A percentile compares a stretch with the other conserved stretches of the same genome.
Conservation (phyloP, 2,329 filamentous ascomycete species). For the Trichocomaceae sp. region DNA sequence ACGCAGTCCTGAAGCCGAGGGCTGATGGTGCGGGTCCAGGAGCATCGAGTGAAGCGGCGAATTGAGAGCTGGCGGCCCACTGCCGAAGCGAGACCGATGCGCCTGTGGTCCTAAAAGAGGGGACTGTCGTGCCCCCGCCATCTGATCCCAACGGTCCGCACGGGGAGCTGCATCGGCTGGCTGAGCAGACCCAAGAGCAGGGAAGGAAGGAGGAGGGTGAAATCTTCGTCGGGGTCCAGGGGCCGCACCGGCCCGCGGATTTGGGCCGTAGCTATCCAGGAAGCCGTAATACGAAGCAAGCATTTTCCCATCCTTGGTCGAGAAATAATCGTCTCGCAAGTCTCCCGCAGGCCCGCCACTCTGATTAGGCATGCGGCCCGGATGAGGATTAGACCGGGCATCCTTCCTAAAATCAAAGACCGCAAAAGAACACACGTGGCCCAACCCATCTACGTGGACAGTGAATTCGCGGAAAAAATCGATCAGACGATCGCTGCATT, state of each 20-base stretch:
- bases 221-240: slow-evolving; percentile 48
- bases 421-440: slow-evolving; percentile 94
- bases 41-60: slow-evolving; percentile 40
- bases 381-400: slow-evolving; percentile 42
- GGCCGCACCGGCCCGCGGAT: slow-evolving; percentile 61
- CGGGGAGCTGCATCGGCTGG: slow-evolving; percentile 42
- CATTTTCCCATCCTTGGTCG: slow-evolving; percentile 96
- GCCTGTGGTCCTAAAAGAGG: slow-evolving; percentile 18
- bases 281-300: slow-evolving; percentile 95
- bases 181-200: slow-evolving; percentile 59
- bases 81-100: slow-evolving; percentile 24
- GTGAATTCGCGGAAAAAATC: slow-evolving; percentile 99
- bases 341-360: slow-evolving; percentile 46
- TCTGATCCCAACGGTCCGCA: slow-evolving; percentile 30
- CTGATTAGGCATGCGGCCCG: neutral
- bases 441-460: slow-evolving; percentile 89
- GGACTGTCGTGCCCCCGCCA: slow-evolving; percentile 17
- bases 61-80: slow-evolving; percentile 20
- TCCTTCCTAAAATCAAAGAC: slow-evolving; percentile 95
- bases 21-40: slow-evolving; percentile 44
- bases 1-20: slow-evolving; percentile 34
- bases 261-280: slow-evolving; percentile 79
- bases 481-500: slow-evolving; percentile 84
- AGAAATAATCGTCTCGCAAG: slow-evolving; percentile 84
- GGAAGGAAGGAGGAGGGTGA: slow-evolving; percentile 68